Evolutionary conservation across 176 grass and related monocot species (phyloP).

Genomic region (Ensete glaucum): DNA sequence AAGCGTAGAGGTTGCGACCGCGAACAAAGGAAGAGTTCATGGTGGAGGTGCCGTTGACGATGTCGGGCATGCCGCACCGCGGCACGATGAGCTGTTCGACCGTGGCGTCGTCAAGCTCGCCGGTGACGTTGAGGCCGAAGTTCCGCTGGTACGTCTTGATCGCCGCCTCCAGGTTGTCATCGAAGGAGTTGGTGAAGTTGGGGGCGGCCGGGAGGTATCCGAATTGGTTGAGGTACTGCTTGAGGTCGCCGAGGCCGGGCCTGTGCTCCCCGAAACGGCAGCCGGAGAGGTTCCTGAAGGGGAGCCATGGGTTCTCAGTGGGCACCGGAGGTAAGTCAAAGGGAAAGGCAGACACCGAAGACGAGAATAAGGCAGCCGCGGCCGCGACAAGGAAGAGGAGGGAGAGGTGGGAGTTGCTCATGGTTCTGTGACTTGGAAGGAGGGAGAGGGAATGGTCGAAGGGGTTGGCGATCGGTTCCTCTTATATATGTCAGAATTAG

Average conservation of each 20-base stretch:
- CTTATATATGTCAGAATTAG: background rate
- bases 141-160: slow-evolving; percentile 61
- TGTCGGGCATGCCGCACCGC: slow-evolving; percentile 76
- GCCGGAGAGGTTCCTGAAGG: slow-evolving; percentile 71
- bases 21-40: slow-evolving; percentile 12
- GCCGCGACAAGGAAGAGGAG: background rate
- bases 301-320: slow-evolving; percentile 29
- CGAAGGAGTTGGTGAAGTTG: slow-evolving; percentile 60
- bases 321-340: background rate
- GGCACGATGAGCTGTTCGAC: slow-evolving; percentile 54
- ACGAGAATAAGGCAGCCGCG: background rate
- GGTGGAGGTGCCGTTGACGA: slow-evolving; percentile 61
- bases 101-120: slow-evolving; percentile 46
- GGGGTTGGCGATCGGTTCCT: background rate
- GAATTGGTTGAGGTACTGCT: slow-evolving; percentile 59
- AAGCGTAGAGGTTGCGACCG: slow-evolving; percentile 67
- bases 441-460: background rate
- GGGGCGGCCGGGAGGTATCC: slow-evolving; percentile 26
- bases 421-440: too few species aligned
- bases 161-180: slow-evolving; percentile 43
- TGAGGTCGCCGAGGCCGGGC: slow-evolving; percentile 48
- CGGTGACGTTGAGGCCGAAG: slow-evolving; percentile 52
- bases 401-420: too few species aligned
- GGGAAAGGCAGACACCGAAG: background rate
- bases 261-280: slow-evolving; percentile 55